Conservation (phyloP, 768 basidiomycete species). For the Pulveroboletus sp. region DNA sequence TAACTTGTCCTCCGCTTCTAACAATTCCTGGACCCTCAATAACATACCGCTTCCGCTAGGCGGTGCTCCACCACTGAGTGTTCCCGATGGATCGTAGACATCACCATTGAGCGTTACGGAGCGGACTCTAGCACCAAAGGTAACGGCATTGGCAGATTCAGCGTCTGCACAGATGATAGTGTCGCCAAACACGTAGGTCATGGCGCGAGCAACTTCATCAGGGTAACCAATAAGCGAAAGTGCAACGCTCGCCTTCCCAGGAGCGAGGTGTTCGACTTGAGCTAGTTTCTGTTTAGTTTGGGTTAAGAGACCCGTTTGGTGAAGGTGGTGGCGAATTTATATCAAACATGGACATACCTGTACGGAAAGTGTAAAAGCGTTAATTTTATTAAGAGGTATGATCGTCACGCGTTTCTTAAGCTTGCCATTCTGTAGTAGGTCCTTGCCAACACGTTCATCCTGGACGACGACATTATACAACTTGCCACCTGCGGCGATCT, state of each 20-base stretch:
- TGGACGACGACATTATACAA: constrained; percentile 94
- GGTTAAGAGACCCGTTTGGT: neutral
- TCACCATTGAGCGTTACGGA: constrained; percentile 95
- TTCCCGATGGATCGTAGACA: constrained; percentile 94
- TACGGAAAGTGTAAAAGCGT: constrained; percentile 47
- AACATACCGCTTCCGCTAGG: constrained; percentile 71
- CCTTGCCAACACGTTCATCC: constrained; percentile 83
- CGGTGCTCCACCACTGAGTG: constrained; percentile 85
- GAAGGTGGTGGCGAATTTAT: neutral
- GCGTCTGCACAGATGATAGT: constrained; percentile 89
- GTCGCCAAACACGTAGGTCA: constrained; percentile 91
- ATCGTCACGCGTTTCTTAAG: constrained; percentile 88
- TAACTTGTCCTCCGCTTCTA: constrained; percentile 60
- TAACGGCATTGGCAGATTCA: constrained; percentile 79
- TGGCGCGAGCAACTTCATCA: constrained; percentile 78
- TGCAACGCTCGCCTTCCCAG: constrained; percentile 78
- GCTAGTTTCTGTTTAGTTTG: constrained; percentile 64
- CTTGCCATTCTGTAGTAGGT: constrained; percentile 69
- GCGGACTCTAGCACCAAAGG: constrained; percentile 66
- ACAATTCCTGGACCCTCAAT: constrained; percentile 77
- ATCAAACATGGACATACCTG: constrained; percentile 36
- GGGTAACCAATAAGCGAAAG: constrained; percentile 85
- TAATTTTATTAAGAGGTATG: constrained; percentile 92
- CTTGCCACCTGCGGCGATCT: constrained; percentile 85
- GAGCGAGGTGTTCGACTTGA: constrained; percentile 65